These are phyloP conservation scores for Chenopodium quinoa DNA, from an alignment of 148 eudicot species.

Conservation along the genomic window DNA sequence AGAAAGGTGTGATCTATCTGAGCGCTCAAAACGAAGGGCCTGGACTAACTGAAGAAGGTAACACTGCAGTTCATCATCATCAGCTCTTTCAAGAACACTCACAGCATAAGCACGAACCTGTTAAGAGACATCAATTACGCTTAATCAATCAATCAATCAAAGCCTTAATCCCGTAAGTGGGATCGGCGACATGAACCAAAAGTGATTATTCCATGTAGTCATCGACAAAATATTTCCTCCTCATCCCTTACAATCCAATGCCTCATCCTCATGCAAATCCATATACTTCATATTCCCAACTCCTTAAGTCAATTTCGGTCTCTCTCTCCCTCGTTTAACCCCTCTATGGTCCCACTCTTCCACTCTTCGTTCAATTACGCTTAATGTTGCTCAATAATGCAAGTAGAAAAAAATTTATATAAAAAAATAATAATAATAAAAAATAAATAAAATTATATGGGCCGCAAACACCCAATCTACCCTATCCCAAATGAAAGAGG, in stretches of 20 bases:
- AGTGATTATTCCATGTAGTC: too few relatives aligned
- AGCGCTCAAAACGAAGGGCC: conserved; percentile 98
- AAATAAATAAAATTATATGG: neutral
- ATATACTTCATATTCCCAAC: too few relatives aligned
- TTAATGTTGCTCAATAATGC: neutral
- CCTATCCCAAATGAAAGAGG: neutral
- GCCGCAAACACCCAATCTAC: neutral
- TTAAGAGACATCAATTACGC: conserved; percentile 18
- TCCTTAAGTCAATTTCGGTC: too few relatives aligned
- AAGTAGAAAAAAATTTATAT: neutral
- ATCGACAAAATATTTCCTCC: too few relatives aligned
- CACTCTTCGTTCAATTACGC: neutral
- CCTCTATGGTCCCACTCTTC: too few relatives aligned
- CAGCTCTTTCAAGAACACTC: conserved; percentile 92
- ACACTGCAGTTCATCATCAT: conserved; percentile 97
- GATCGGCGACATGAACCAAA: too few relatives aligned
- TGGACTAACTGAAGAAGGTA: conserved; percentile 97
- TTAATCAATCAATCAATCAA: neutral
- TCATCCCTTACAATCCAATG: too few relatives aligned
- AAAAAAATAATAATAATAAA: too few relatives aligned
- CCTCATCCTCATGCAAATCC: too few relatives aligned
- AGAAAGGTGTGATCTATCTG: conserved; percentile 91
- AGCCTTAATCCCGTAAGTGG: too few relatives aligned
- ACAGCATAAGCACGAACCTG: conserved; percentile 99
- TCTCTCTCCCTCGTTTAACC: too few relatives aligned